Conservation (phyloP, 257 asterid genomes). For the Plantago ovata region DNA sequence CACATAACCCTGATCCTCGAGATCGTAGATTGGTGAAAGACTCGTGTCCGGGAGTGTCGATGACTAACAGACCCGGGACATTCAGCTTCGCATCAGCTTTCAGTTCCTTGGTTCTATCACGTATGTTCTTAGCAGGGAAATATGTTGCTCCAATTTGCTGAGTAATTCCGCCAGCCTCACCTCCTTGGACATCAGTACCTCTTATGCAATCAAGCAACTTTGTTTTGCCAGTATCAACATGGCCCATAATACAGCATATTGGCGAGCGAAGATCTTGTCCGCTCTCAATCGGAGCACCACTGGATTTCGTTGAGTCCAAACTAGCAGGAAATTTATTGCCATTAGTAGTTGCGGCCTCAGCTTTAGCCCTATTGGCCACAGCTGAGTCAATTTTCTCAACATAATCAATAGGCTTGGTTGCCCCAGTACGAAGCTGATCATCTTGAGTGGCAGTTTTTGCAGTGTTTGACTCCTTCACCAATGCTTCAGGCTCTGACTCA, state of each 20-base stretch:
- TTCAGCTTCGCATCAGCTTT: slow-evolving; percentile 92
- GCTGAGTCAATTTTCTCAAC: slow-evolving; percentile 24
- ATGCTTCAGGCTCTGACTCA: slow-evolving; percentile 66
- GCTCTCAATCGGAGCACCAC: slow-evolving; percentile 27
- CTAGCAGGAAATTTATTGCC: slow-evolving; percentile 24
- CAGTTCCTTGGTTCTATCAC: slow-evolving; percentile 93
- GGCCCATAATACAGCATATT: slow-evolving; percentile 99
- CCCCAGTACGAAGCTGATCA: slow-evolving; percentile 32
- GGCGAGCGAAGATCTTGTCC: slow-evolving; percentile 78
- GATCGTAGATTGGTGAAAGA: slow-evolving; percentile 90
- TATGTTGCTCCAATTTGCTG: slow-evolving; percentile 99
- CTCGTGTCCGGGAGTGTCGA: slow-evolving; percentile 99
- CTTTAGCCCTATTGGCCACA: slow-evolving; percentile 26
- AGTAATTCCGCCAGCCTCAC: slow-evolving; percentile 99
- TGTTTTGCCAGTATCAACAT: slow-evolving; percentile 98
- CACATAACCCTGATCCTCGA: slow-evolving; percentile 97
- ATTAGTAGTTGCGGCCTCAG: slow-evolving; percentile 29
- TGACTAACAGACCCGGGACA: slow-evolving; percentile 92
- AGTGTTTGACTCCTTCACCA: slow-evolving; percentile 50
- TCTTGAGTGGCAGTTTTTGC: slow-evolving; percentile 31
- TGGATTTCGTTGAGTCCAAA: slow-evolving; percentile 28
- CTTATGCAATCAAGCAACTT: slow-evolving; percentile 94
- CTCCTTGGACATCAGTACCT: slow-evolving; percentile 98
- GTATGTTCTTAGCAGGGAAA: slow-evolving; percentile 92
- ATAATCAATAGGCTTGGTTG: slow-evolving; percentile 31